These are phyloP conservation scores for Penicillium fuscoglaucum DNA, from an alignment of 2,329 filamentous ascomycete species.

Conservation along the genomic window DNA sequence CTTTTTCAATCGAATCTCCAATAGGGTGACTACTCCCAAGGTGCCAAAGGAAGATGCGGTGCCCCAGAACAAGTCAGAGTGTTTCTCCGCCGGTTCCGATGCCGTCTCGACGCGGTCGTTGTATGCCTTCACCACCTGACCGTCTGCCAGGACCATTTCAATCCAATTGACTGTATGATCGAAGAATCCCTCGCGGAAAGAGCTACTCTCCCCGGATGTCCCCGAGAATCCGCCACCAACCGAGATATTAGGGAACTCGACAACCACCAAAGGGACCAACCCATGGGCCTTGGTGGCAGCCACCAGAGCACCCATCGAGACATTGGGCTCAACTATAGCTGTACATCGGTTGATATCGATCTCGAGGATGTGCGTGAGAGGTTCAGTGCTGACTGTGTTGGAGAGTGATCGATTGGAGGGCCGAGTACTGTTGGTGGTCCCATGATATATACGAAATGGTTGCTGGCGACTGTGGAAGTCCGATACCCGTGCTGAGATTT, in stretches of 20 bases:
- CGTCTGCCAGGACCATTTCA: conserved; percentile 64
- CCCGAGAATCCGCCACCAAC: conserved; percentile 67
- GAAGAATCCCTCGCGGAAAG: conserved; percentile 66
- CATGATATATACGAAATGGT: conserved; percentile 74
- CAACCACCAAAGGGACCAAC: conserved; percentile 64
- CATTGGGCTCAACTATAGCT: conserved; percentile 69
- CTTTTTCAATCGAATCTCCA: conserved; percentile 59
- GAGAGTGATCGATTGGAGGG: conserved; percentile 44
- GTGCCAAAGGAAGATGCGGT: conserved; percentile 62
- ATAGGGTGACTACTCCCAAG: conserved; percentile 60
- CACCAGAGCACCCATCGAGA: conserved; percentile 66
- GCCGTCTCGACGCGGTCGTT: conserved; percentile 10
- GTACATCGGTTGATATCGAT: conserved; percentile 56
- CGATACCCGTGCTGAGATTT: conserved; percentile 18
- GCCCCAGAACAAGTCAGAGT: conserved; percentile 58
- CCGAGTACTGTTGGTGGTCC: conserved; percentile 74
- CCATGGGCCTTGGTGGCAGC: conserved; percentile 56
- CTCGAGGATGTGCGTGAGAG: conserved; percentile 61
- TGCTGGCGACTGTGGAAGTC: conserved; percentile 52
- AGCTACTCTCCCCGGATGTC: conserved; percentile 66
- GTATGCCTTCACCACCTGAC: conserved; percentile 54
- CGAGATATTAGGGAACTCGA: conserved; percentile 72
- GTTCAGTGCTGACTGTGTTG: conserved; percentile 67
- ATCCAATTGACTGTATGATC: conserved; percentile 62
- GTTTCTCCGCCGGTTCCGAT: conserved; percentile 35